Percentiles rank a stretch among this genome's conserved stretches.
Evolutionary conservation across 2,329 filamentous ascomycete species (phyloP).

Genomic region (Ceratocystis eucalypticola): DNA sequence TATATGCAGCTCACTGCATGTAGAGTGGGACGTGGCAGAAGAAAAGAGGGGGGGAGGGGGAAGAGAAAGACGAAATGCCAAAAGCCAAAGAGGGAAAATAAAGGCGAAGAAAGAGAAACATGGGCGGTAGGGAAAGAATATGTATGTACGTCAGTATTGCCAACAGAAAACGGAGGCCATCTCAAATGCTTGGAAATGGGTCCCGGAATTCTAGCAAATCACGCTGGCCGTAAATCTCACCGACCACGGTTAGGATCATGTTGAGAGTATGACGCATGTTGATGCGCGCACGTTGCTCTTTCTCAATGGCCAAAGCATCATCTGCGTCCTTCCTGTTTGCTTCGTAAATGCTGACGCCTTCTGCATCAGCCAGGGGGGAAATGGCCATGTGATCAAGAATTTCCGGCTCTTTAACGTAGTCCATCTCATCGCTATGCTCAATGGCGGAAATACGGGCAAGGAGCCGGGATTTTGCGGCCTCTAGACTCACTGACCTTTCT

Average conservation of each 20-base stretch:
- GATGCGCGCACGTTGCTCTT: conserved; percentile 28
- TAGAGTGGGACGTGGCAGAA: too few relatives aligned
- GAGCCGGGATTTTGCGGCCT: conserved; percentile 36
- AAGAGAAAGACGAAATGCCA: too few relatives aligned
- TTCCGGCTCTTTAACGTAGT: conserved; percentile 25
- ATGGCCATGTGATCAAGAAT: conserved; percentile 21
- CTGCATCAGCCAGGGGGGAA: conserved; percentile 20
- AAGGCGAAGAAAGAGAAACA: not conserved
- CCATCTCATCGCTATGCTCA: not conserved
- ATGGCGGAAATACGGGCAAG: conserved; percentile 32
- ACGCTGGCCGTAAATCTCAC: conserved; percentile 78
- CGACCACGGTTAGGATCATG: conserved; percentile 80
- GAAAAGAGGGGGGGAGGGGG: too few relatives aligned
- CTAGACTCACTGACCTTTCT: conserved; percentile 28
- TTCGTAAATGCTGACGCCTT: conserved; percentile 23
- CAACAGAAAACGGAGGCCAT: not conserved
- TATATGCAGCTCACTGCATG: too few relatives aligned
- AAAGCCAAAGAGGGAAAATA: too few relatives aligned
- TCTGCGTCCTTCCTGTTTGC: conserved; percentile 20
- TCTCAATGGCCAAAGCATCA: conserved; percentile 23
- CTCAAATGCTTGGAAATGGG: conserved; percentile 37
- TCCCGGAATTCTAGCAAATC: conserved; percentile 68
- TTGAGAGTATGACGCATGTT: conserved; percentile 63
- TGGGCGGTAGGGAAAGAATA: not conserved
- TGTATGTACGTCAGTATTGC: not conserved